These are phyloP conservation scores for Epichloe festucae DNA, from an alignment of 2,329 filamentous ascomycete species.

Conservation along the genomic window DNA sequence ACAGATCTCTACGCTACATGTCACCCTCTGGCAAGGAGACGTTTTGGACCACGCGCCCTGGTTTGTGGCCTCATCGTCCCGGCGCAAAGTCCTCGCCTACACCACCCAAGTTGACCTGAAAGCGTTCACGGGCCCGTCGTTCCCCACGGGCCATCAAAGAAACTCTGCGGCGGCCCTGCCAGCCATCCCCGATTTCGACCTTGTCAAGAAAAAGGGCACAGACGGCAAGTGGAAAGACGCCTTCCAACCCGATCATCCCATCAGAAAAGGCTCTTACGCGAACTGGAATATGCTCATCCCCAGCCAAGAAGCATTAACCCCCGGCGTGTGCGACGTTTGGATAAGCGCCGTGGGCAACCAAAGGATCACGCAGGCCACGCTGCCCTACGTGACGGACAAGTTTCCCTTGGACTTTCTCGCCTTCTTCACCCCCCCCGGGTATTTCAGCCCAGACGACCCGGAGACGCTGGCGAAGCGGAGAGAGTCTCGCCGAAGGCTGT, in stretches of 20 bases:
- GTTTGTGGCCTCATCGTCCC: conserved; percentile 14
- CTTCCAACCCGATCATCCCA: conserved; percentile 1
- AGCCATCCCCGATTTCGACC: conserved; percentile 10
- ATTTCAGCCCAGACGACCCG: neutral
- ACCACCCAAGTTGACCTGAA: conserved; percentile 17
- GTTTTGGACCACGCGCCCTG: conserved; percentile 18
- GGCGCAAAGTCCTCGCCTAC: conserved; percentile 19
- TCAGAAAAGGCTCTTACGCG: conserved; percentile 17
- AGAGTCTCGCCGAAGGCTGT: conserved; percentile 35
- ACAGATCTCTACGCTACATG: conserved; percentile 2
- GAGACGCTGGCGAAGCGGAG: neutral
- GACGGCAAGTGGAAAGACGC: conserved; percentile 11
- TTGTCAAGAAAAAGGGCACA: neutral
- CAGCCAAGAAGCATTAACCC: conserved; percentile 5
- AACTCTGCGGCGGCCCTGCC: conserved; percentile 7
- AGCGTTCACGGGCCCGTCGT: conserved; percentile 16
- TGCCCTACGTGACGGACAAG: conserved; percentile 51
- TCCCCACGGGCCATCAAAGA: conserved; percentile 16
- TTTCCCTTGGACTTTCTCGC: conserved; percentile 30
- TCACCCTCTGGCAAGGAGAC: conserved; percentile 22
- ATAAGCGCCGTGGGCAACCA: conserved; percentile 45
- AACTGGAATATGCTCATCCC: conserved; percentile 20
- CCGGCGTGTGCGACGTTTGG: conserved; percentile 33
- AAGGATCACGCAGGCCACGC: conserved; percentile 47
- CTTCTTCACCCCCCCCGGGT: conserved; percentile 1